phyloP scores from a whole-genome alignment of 345 rosid species.

The Acer campestre region DNA sequence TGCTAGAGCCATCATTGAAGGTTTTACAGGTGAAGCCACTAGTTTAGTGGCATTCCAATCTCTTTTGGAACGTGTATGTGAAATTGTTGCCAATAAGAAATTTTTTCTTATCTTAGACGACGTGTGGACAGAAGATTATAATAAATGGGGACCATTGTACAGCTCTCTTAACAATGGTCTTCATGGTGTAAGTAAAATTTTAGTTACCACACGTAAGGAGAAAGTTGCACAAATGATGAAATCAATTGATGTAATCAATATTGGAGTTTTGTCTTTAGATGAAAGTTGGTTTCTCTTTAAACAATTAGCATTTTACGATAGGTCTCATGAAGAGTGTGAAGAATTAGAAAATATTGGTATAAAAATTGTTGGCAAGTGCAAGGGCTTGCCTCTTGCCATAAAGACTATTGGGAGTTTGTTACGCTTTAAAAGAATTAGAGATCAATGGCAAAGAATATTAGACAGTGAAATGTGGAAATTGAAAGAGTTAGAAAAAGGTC shows the following conservation, averaged over 20 bases:
- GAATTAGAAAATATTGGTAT: too few relatives aligned
- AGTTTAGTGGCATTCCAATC: neutral
- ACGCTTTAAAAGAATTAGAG: too few relatives aligned
- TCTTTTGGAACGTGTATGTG: neutral
- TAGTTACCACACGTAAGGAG: slow-evolving; percentile 20
- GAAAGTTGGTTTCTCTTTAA: neutral
- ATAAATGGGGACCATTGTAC: slow-evolving; percentile 12
- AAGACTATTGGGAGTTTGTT: too few relatives aligned
- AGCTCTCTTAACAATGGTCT: neutral
- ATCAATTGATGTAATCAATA: neutral
- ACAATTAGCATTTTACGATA: neutral
- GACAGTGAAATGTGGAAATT: too few relatives aligned
- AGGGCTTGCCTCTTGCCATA: too few relatives aligned
- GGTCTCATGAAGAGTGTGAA: too few relatives aligned
- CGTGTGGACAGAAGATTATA: slow-evolving; percentile 21
- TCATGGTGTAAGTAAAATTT: slow-evolving; percentile 11
- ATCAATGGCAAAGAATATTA: too few relatives aligned
- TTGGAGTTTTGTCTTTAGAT: neutral
- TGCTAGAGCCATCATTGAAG: too few relatives aligned
- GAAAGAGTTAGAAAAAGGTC: too few relatives aligned
- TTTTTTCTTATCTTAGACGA: slow-evolving; percentile 31
- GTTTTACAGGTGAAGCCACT: too few relatives aligned
- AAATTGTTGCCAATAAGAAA: neutral
- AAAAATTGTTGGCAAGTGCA: too few relatives aligned
- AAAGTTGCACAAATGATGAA: neutral